Evolutionary conservation across 164 flowering plant species (phyloP), one percentile per base, ranked within the genome.

Genomic region (Piper betle): DNA sequence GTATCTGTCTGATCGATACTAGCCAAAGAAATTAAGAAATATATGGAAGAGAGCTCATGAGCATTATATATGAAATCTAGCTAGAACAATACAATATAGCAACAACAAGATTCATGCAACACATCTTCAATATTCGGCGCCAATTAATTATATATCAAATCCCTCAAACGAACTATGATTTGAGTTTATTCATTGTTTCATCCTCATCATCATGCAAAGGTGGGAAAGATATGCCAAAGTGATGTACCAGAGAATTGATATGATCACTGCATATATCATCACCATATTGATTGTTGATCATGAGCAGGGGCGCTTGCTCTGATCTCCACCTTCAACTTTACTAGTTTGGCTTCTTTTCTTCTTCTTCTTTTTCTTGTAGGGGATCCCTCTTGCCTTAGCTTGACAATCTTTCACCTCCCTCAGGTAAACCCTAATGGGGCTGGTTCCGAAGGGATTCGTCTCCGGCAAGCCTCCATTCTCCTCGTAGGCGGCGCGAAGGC

Each of bases 331-430:
- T 7, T 65, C 57, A 3, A 66, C 17, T 58, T 58, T 72, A 52
- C 37, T 62, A 19, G 33, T 61, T 50, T 18, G 67, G 62, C 42
- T 73, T 53, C 50, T n/a, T n/a, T n/a, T 78, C 73, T 58, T 78
- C 74, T 75, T 78, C 73, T 77, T 77, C 19, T 73, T 78, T 75
- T 78, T 78, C 62, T 75, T 75, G 60, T 68, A 78, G 4, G 69
- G 70, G n/a, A 78, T 73, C 10, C 81, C 81, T 52, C 81, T 57
- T 12, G 81, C 81, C 58, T 66, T 78, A 11, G 81, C 75, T 64
- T 78, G 81, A 57, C 68, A 68, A 64, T 78, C 81, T 55, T 71
- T 78, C 25, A 75, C 79, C 33, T 78, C 80, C 16, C 78, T 60
- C 43, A 78, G 54, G 61, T 71, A 75, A 60, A 78, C 68, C 9